Evolutionary conservation across 345 rosid species (phyloP), one percentile per base, ranked within the genome.

Genomic region (Passiflora organensis): DNA sequence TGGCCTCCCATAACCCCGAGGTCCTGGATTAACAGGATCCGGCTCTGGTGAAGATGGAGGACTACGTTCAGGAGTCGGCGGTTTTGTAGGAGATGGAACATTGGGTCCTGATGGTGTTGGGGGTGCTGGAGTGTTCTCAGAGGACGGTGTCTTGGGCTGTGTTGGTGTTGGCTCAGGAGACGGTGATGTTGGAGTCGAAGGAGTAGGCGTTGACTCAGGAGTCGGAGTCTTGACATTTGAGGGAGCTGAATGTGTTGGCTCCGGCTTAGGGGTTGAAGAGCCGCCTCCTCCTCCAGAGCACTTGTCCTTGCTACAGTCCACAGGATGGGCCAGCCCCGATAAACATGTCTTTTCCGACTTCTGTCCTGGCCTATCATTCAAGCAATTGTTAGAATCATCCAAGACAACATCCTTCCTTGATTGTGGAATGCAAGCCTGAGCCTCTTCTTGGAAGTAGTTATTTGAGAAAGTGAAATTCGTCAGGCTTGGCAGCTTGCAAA

Each of bases 231-330:
- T n/a, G n/a, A n/a, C n/a, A n/a, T n/a, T n/a, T n/a, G n/a, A n/a
- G n/a, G n/a, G n/a, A n/a, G n/a, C n/a, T n/a, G n/a, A n/a, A n/a
- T n/a, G n/a, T n/a, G n/a, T n/a, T n/a, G n/a, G n/a, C n/a, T n/a
- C 39, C 39, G 6, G 6, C 39, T 4, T n/a, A n/a, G n/a, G n/a
- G n/a, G n/a, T n/a, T n/a, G n/a, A n/a, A n/a, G n/a, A n/a, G n/a
- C 43, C 43, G 4, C 14, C 52, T 13, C 62, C 63, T 1, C 66
- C 72, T 13, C 72, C 58, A 16, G 64, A 52, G 13, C 85, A 80
- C 43, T 62, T 55, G 17, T 76, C 82, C 62, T 78, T 79, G 69
- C 82, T 86, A 48, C 97, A 89, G 61, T 89, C 95, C 5, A 86
- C 81, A 0, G 84, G 86, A 10, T 56, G 64, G 19, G 67, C 80